These are phyloP conservation scores for Cutaneotrichosporon sp. DNA, from an alignment of 1,284 basidiomycete species.

Conservation along the genomic window DNA sequence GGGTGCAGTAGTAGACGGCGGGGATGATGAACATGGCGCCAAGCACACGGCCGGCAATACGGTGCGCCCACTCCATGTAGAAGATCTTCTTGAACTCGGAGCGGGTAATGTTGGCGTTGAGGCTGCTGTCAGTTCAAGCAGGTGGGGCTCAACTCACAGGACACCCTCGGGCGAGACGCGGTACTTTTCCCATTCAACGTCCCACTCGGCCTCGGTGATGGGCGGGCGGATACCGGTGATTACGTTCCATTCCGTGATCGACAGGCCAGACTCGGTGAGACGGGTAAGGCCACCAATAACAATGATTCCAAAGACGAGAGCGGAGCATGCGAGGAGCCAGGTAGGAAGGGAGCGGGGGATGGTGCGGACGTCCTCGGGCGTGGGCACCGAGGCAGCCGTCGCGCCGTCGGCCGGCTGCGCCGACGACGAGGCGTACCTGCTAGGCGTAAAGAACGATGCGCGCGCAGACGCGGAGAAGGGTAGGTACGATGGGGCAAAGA, in stretches of 20 bases:
- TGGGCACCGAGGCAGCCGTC: constrained; percentile 13
- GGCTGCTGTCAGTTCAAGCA: constrained; percentile 49
- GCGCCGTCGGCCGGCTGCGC: constrained; percentile 1
- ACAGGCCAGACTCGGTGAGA: constrained; percentile 93
- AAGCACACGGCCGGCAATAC: constrained; percentile 84
- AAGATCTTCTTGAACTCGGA: constrained; percentile 95
- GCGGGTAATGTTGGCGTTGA: constrained; percentile 81
- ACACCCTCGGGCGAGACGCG: constrained; percentile 91
- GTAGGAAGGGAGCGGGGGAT: constrained; percentile 65
- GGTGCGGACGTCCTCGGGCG: constrained; percentile 52
- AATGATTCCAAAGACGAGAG: constrained; percentile 83
- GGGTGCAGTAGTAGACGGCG: constrained; percentile 68
- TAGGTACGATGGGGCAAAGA: constrained; percentile 19
- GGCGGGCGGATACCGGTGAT: constrained; percentile 87
- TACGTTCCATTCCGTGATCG: constrained; percentile 97
- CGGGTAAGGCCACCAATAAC: constrained; percentile 95
- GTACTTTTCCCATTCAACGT: constrained; percentile 90
- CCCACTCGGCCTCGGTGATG: constrained; percentile 70
- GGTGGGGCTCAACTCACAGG: constrained; percentile 57
- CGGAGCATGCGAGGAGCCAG: constrained; percentile 79
- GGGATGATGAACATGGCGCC: constrained; percentile 74
- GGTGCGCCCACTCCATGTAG: constrained; percentile 98
- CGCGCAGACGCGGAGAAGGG: constrained; percentile 4
- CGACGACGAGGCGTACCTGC: constrained; percentile 11
- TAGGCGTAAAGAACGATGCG: constrained; percentile 17